phyloP scores from a whole-genome alignment of 2,329 filamentous ascomycete genomes.

The Fusarium nisikadoi region DNA sequence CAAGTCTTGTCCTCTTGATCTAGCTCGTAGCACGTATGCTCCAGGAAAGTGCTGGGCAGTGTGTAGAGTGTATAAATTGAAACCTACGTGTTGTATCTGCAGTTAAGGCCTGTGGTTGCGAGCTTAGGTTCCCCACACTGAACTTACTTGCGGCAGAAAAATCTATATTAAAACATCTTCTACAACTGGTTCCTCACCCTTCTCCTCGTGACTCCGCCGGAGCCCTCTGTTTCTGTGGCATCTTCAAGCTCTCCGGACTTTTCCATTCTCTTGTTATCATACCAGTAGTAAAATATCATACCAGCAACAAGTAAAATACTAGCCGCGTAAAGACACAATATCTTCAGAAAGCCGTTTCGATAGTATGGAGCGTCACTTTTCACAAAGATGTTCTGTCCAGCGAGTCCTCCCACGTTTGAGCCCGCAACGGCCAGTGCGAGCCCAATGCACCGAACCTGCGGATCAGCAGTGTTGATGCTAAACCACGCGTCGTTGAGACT shows the following conservation, averaged over 20 bases:
- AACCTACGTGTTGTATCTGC: neutral
- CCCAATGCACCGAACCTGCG: neutral
- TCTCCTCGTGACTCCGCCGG: fast-evolving
- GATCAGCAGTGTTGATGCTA: neutral
- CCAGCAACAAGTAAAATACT: constrained; percentile 10
- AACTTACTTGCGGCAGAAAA: fast-evolving
- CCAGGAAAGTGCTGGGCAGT: neutral
- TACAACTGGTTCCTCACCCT: neutral
- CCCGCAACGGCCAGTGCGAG: neutral
- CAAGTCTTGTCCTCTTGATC: no score
- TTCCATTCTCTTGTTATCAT: neutral
- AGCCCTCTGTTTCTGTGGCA: fast-evolving
- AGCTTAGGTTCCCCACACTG: neutral
- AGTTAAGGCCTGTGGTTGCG: neutral
- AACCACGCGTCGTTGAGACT: constrained; percentile 4
- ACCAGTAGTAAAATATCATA: constrained; percentile 15
- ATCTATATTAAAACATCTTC: fast-evolving
- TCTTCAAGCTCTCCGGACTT: neutral
- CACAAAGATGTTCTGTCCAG: neutral
- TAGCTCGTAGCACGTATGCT: fast-evolving
- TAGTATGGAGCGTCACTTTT: neutral
- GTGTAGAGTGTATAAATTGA: no score
- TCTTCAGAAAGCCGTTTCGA: neutral
- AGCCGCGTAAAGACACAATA: neutral
- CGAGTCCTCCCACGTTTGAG: neutral